Base-by-base conservation (phyloP, 345 rosid genomes). In the Salix exigua region DNA sequence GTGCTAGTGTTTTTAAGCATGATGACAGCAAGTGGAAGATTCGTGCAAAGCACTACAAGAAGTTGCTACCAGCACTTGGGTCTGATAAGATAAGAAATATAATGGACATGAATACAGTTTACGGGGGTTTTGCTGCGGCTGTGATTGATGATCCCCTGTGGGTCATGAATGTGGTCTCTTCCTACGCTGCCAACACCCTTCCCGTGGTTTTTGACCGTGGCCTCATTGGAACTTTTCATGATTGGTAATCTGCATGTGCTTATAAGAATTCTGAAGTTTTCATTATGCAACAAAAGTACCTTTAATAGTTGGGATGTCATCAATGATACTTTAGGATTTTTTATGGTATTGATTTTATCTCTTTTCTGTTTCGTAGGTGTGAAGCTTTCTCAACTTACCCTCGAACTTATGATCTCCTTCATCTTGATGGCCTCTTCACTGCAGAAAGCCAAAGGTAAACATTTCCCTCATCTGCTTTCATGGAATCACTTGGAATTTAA, bases 91-190 rank as follows among this genome's bases (percentile, higher is more conserved):
- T 96, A 50, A 79, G 99, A 78, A 96, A 96, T 82, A 94, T 92
- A 70, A 96, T 96, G 98, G 99, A 96, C 82, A 96, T 96, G 99
- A 96, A 92, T 82, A 93, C 99, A n/a, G 82, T 86, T 68, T 96
- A 91, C 51, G 99, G 99, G 80, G 98, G 99, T 74, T 87, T 96
- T 21, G 95, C 99, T 66, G 92, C 98, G 16, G 84, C 96, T 63
- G 40, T 91, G 68, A 72, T 91, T 70, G 90, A 91, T 67, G 91
- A 89, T 83, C 98, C 99, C 25, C 33, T 88, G 72, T 96, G 99
- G 99, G 93, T 92, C 74, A 96, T 96, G 98, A 96, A 93, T 23
- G 97, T 96, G 25, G 93, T 91, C 55, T 93, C 99, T 21, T 92
- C 97, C 48, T 91, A 93, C 68, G 90, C 91, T 82, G 83, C 87